These are phyloP conservation scores for Groenewaldozyma sp. DNA, from an alignment of 1,139 yeast genomes.

Conservation along the genomic window DNA sequence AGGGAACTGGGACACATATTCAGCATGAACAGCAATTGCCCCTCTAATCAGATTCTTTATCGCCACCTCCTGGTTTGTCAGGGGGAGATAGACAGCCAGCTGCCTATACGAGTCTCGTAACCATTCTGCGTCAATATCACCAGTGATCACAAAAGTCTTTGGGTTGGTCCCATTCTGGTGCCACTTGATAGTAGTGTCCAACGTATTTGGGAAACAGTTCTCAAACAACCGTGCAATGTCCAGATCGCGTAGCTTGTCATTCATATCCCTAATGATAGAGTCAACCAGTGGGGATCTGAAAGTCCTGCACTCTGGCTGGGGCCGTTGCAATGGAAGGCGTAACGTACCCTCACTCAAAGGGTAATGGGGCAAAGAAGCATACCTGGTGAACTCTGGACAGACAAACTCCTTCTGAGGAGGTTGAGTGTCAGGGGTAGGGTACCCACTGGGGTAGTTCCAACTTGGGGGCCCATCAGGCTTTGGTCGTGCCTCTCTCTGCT, in stretches of 20 bases:
- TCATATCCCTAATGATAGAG: conserved; percentile 46
- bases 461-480: too few species aligned
- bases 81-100: conserved; percentile 62
- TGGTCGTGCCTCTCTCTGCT: too few species aligned
- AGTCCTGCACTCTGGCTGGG: conserved; percentile 62
- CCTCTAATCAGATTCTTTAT: conserved; percentile 55
- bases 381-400: conserved; percentile 35
- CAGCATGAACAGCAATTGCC: conserved; percentile 73
- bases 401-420: too few species aligned
- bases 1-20: conserved; percentile 52
- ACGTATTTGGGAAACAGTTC: conserved; percentile 77
- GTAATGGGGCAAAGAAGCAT: conserved; percentile 27
- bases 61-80: conserved; percentile 40
- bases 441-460: too few species aligned
- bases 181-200: conserved; percentile 82
- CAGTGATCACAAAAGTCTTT: conserved; percentile 69
- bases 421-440: too few species aligned
- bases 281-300: conserved; percentile 60
- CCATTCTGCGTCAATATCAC: conserved; percentile 85
- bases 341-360: conserved; percentile 31
- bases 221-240: conserved; percentile 72
- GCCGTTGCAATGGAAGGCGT: conserved; percentile 65
- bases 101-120: conserved; percentile 81
- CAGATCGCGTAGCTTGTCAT: conserved; percentile 40
- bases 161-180: conserved; percentile 35